Base-by-base conservation (phyloP, 1,284 basidiomycete species). In the Trichosporon asahii region DNA sequence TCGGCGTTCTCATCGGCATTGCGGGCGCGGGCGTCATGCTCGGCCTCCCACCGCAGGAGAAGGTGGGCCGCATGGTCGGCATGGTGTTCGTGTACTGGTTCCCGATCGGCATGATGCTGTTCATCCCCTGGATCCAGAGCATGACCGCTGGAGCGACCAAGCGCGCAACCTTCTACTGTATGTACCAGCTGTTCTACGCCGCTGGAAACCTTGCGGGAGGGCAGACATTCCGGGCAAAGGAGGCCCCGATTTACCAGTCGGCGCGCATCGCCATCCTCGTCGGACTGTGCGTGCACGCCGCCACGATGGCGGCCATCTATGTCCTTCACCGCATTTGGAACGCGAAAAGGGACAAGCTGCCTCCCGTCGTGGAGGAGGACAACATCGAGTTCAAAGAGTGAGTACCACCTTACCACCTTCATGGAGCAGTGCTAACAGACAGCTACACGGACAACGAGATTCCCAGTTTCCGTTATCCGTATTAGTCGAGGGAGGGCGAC, bases 151-250 rank as follows among this genome's bases (percentile, higher is more conserved):
- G 53, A 2, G 53, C 53, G 53, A 55, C 53, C 1, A 55, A 55
- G 25, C 53, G 53, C 53, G 53, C 53, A 27, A 55, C 53, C 23
- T 55, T 55, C 53, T 55, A 55, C 25, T 25, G 53, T 23, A 23
- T 55, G 8, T 55, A 55, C 25, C 53, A 55, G 53, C 53, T 55
- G 3, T 70, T 46, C 61, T 14, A 53, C 33, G 67, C 64, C n/a
- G 64, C 66, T 2, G 71, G 71, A n/a, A 70, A 68, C 63, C 67
- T 72, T 25, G 64, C 68, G 27, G 71, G 71, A 6, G 69, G 67
- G 23, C 71, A 72, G 69, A 68, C 67, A 4, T 72, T 72, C 67
- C 64, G 68, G 35, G 44, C 57, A 4, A 60, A 63, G 37, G 66
- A 71, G 55, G 57, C 57, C 4, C 70, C 70, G 2, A 18, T 9